Evolutionary conservation across 805 yeast species (phyloP).

Genomic region (Metschnikowia cubensis): DNA sequence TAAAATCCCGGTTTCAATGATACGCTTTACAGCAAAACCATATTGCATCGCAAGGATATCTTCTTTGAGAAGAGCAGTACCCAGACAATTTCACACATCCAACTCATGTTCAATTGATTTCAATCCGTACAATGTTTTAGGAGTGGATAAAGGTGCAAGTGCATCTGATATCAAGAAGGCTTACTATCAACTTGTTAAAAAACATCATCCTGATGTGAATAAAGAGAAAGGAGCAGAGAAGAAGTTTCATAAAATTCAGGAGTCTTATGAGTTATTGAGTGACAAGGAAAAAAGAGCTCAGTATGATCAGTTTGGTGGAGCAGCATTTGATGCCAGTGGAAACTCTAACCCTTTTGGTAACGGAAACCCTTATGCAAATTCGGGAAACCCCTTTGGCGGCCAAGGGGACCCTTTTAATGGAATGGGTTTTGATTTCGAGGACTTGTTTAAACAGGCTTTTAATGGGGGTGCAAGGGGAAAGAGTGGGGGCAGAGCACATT

Average conservation of each 20-base stretch:
- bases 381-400: constrained; percentile 40
- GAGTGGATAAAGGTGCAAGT: constrained; percentile 68
- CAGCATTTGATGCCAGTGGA: constrained; percentile 69
- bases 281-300: constrained; percentile 83
- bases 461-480: constrained; percentile 29
- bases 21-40: constrained; percentile 1
- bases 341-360: constrained; percentile 46
- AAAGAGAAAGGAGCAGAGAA: constrained; percentile 85
- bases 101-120: constrained; percentile 26
- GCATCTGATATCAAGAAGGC: constrained; percentile 90
- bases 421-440: constrained; percentile 46
- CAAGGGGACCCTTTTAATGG: constrained; percentile 54
- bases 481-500: constrained; percentile 39
- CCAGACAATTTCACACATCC: constrained; percentile 42
- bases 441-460: constrained; percentile 48
- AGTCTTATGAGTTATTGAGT: constrained; percentile 86
- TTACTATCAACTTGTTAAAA: constrained; percentile 87
- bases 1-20: neutral
- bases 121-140: constrained; percentile 84
- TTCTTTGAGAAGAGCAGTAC: neutral
- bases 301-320: constrained; percentile 87
- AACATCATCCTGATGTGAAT: constrained; percentile 95
- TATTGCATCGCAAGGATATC: neutral
- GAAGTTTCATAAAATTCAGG: constrained; percentile 88
- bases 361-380: constrained; percentile 34